Percentiles rank a stretch among this genome's conserved stretches.
Evolutionary conservation across 2,329 filamentous ascomycete species (phyloP).

Genomic region (Penicillium sclerotigenum): DNA sequence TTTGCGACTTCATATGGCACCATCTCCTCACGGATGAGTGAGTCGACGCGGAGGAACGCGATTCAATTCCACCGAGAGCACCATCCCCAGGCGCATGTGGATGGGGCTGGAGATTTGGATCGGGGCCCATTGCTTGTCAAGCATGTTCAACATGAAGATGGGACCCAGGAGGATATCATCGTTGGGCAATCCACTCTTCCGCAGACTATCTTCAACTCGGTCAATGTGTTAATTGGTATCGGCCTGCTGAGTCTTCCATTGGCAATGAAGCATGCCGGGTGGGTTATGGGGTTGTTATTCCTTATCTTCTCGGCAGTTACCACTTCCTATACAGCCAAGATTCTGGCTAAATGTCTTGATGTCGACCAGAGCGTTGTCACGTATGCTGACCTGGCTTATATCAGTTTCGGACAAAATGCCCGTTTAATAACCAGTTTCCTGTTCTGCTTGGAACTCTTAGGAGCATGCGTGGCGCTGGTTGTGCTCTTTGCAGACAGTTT

Average conservation of each 20-base stretch:
- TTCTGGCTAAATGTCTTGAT: constrained; percentile 85
- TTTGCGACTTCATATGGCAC: constrained; percentile 64
- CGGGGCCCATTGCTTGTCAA: constrained; percentile 78
- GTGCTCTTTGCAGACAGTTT: constrained; percentile 93
- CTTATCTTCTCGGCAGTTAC: constrained; percentile 69
- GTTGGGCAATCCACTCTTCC: constrained; percentile 93
- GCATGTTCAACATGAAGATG: constrained; percentile 79
- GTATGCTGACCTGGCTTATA: constrained; percentile 88
- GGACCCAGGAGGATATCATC: constrained; percentile 76
- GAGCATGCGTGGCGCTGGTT: constrained; percentile 82
- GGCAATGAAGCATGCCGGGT: constrained; percentile 81
- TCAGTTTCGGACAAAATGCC: constrained; percentile 80
- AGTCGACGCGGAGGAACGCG: constrained; percentile 56
- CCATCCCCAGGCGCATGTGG: constrained; percentile 46
- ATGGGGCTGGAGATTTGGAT: constrained; percentile 55
- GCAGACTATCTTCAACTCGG: constrained; percentile 94
- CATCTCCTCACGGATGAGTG: constrained; percentile 55
- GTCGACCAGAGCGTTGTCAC: constrained; percentile 82
- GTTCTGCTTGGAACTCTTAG: constrained; percentile 83
- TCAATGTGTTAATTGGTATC: constrained; percentile 87
- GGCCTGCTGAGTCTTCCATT: constrained; percentile 85
- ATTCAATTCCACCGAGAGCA: constrained; percentile 54
- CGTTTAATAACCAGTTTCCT: constrained; percentile 78
- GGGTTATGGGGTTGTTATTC: constrained; percentile 76
- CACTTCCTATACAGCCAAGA: constrained; percentile 80